Evolutionary conservation across 2,329 filamentous ascomycete species (phyloP).

Genomic region (Sarocladium strictum): DNA sequence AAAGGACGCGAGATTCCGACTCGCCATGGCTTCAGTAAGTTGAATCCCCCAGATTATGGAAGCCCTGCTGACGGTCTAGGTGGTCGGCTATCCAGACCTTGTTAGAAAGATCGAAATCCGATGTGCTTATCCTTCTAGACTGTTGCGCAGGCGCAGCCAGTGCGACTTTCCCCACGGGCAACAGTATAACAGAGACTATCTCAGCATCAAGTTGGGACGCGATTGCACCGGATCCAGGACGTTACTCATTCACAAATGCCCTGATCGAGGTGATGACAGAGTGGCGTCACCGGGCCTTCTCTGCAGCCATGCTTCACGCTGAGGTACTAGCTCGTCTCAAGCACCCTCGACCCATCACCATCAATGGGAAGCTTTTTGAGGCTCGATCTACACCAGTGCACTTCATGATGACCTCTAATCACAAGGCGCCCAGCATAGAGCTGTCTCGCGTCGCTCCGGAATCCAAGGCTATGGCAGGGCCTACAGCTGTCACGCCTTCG

Average conservation of each 20-base stretch:
- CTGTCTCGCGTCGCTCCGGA: slow-evolving; percentile 29
- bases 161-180: slow-evolving; percentile 51
- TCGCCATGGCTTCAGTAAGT: slow-evolving; percentile 51
- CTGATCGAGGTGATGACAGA: slow-evolving; percentile 54
- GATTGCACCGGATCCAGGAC: slow-evolving; percentile 52
- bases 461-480: not conserved
- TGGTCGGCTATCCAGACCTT: slow-evolving; percentile 58
- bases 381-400: slow-evolving; percentile 54
- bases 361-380: slow-evolving; percentile 53
- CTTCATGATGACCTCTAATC: slow-evolving; percentile 58
- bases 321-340: slow-evolving; percentile 55
- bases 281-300: slow-evolving; percentile 49
- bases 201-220: slow-evolving; percentile 58
- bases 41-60: not conserved
- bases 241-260: slow-evolving; percentile 54
- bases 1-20: slow-evolving; percentile 41
- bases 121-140: slow-evolving; percentile 52
- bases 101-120: slow-evolving; percentile 49
- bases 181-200: slow-evolving; percentile 56
- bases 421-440: slow-evolving; percentile 53
- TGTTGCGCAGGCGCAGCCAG: slow-evolving; percentile 56
- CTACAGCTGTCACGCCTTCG: slow-evolving; percentile 11
- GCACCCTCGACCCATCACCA: slow-evolving; percentile 50
- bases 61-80: too few relatives aligned
- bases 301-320: slow-evolving; percentile 55